Evolutionary conservation across 106 monocot genomes (phyloP).

Genomic region (Allium sativum): DNA sequence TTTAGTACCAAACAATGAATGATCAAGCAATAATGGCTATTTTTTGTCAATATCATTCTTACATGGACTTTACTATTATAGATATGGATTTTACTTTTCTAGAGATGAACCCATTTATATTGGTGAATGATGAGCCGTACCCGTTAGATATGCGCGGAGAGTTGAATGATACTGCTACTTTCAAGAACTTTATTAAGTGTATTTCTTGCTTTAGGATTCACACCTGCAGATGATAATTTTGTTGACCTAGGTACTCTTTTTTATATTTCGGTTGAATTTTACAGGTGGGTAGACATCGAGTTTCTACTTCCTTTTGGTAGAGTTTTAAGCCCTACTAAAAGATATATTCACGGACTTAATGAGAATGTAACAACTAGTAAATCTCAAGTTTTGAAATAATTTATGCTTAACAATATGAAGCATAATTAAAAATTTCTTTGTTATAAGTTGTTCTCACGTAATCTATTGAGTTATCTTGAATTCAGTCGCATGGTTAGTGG

Average conservation of each 20-base stretch:
- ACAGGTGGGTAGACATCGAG: constrained; percentile 79
- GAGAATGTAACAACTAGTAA: constrained; percentile 51
- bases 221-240: not conserved
- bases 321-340: constrained; percentile 77
- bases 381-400: too few species aligned
- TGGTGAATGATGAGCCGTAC: constrained; percentile 91
- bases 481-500: too few species aligned
- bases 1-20: not conserved
- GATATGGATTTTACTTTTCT: constrained; percentile 94
- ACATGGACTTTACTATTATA: constrained; percentile 8
- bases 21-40: not conserved
- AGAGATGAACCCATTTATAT: constrained; percentile 98
- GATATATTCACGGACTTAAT: constrained; percentile 72
- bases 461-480: too few species aligned
- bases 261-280: not conserved
- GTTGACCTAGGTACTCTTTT: not conserved
- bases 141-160: constrained; percentile 99
- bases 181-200: constrained; percentile 97
- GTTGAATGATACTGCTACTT: constrained; percentile 96
- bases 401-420: too few species aligned
- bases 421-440: too few species aligned
- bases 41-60: constrained; percentile 4
- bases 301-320: constrained; percentile 98
- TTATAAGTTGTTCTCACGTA: too few species aligned
- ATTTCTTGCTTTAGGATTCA: not conserved